phyloP scores from a whole-genome alignment of 2,329 filamentous ascomycete species.

The Parascedosporium putredinis region DNA sequence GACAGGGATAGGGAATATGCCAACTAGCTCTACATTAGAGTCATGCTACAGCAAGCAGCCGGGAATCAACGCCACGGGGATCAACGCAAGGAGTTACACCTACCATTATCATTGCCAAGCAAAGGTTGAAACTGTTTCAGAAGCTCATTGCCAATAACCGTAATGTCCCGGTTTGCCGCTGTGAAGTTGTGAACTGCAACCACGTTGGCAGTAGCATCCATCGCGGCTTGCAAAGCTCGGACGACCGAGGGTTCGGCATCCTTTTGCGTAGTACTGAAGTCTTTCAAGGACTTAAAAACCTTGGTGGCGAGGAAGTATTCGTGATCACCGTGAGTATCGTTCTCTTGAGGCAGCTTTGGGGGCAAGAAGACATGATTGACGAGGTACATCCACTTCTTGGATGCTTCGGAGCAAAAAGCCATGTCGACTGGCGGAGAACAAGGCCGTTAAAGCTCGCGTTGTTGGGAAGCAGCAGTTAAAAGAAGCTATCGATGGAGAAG shows the following conservation, averaged over 20 bases:
- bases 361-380: slow-evolving; percentile 23
- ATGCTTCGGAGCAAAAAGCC: neutral
- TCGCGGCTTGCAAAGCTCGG: neutral
- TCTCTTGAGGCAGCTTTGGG: slow-evolving; percentile 16
- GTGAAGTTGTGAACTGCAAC: neutral
- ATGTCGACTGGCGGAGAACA: neutral
- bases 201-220: neutral
- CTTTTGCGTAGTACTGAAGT: neutral
- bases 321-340: slow-evolving; percentile 7
- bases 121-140: neutral
- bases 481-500: too few species aligned
- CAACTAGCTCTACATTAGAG: neutral
- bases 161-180: neutral
- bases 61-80: too few species aligned
- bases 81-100: neutral
- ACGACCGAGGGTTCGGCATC: neutral
- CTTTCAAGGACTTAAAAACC: neutral
- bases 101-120: neutral
- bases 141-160: neutral
- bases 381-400: slow-evolving; percentile 4
- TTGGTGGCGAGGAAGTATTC: neutral
- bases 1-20: slow-evolving; percentile 15
- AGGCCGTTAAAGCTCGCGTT: neutral
- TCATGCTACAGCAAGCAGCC: neutral
- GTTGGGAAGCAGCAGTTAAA: too few species aligned